These are phyloP conservation scores for Phialocephala sp. DNA, from an alignment of 2,329 filamentous ascomycete genomes.

Conservation along the genomic window DNA sequence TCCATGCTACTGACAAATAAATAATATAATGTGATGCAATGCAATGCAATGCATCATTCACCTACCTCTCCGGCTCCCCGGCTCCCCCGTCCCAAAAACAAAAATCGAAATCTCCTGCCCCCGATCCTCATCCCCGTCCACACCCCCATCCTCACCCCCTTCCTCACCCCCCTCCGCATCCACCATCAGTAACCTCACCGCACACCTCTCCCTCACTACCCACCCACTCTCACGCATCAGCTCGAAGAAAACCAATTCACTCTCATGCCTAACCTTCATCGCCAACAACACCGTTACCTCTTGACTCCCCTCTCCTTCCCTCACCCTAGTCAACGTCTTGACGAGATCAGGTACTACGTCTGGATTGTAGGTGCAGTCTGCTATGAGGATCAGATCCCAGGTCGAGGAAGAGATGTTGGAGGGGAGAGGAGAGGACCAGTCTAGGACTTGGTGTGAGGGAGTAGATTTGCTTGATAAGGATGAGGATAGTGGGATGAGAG, in stretches of 20 bases:
- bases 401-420: constrained; percentile 38
- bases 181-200: constrained; percentile 33
- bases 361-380: constrained; percentile 76
- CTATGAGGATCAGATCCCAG: constrained; percentile 67
- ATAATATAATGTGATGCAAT: too few species aligned
- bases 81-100: too few species aligned
- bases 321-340: constrained; percentile 51
- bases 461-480: neutral
- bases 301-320: constrained; percentile 12
- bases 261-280: constrained; percentile 71
- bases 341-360: constrained; percentile 70
- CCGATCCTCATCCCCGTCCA: too few species aligned
- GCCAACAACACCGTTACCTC: constrained; percentile 56
- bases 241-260: constrained; percentile 69
- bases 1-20: too few species aligned
- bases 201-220: constrained; percentile 28
- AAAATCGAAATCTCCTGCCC: constrained; percentile 41
- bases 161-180: constrained; percentile 34
- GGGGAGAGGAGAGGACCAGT: constrained; percentile 64
- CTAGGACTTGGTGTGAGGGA: constrained; percentile 57
- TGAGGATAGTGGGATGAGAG: neutral
- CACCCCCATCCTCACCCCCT: too few species aligned
- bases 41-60: too few species aligned
- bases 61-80: too few species aligned
- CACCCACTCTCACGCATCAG: constrained; percentile 52